Base-by-base conservation (phyloP, 345 rosid genomes). In the Eucalyptus camaldulensis region DNA sequence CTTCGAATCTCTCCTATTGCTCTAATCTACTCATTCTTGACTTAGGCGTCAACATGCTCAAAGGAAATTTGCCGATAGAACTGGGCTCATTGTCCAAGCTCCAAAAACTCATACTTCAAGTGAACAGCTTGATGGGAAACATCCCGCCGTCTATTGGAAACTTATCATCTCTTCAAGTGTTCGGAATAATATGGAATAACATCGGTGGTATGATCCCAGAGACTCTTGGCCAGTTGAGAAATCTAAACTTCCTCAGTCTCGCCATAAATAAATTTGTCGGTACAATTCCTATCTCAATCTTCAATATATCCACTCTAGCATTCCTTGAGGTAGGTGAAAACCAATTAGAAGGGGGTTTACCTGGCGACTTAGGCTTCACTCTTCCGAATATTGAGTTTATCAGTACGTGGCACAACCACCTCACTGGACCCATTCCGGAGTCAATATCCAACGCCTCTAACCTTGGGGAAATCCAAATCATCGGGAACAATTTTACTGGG, bases 181-280 rank as follows among this genome's bases (percentile, higher is more conserved):
- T 69, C 2, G 1, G 0, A 31, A 5, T 0, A 16, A 0, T 2
- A 1, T 0, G 0, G 3, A 69, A 69, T 40, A 40, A 5, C 1
- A 5, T 40, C 1, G 1, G 43, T 40, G 43, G 43, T 43, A 43
- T 7, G 43, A 43, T 43, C 7, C 43, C 43, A 6, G 6, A 43
- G 43, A 43, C 43, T 43, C 43, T 43, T 43, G 43, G 43, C 43
- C 7, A 6, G 7, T 0, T 43, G 2, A 43, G 7, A 43, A 43
- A 43, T 43, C 43, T 40, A 40, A 40, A 40, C 4, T 1, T 0
- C 0, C 21, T 67, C 7, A 0, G 0, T 31, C 24, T 69, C 2
- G 0, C 6, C 3, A 0, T 0, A 11, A 69, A 69, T 69, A 8
- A 69, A 16, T 69, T 69, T 69, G 7, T 69, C 1, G 43, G 4